phyloP scores from a whole-genome alignment of 148 eudicot genomes.

The Rhododendron williamsianum region DNA sequence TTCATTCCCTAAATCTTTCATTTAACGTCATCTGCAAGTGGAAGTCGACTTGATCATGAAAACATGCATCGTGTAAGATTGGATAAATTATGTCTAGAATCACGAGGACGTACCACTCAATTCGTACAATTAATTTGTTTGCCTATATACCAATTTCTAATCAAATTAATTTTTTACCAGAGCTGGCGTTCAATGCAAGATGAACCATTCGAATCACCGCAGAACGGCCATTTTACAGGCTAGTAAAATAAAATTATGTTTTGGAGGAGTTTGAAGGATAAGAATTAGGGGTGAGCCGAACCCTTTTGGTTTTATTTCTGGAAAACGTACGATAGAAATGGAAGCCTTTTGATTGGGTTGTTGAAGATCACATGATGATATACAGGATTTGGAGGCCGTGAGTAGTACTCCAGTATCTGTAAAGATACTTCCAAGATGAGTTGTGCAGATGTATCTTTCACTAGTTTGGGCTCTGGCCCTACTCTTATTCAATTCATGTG shows the following conservation, averaged over 20 bases:
- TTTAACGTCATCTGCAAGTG: too few species aligned
- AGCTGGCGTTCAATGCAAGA: not conserved
- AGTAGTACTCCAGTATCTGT: not conserved
- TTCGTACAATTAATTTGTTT: too few species aligned
- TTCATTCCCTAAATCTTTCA: too few species aligned
- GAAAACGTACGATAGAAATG: too few species aligned
- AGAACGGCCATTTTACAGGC: not conserved
- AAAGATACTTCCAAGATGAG: not conserved
- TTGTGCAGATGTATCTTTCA: not conserved
- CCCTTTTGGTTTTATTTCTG: too few species aligned
- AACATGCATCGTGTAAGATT: too few species aligned
- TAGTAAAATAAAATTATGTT: not conserved
- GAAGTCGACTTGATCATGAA: too few species aligned
- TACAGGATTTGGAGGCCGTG: not conserved
- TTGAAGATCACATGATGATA: not conserved
- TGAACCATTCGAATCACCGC: not conserved
- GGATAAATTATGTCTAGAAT: too few species aligned
- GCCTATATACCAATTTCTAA: too few species aligned
- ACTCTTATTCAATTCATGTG: slow-evolving; percentile 3
- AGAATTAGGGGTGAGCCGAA: not conserved
- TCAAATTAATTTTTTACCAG: too few species aligned
- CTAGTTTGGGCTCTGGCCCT: not conserved
- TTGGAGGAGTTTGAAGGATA: not conserved
- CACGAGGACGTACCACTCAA: too few species aligned
- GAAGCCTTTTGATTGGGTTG: not conserved